A percentile compares a stretch with the other conserved stretches of the same genome.
These are phyloP conservation scores for Cercospora sesami DNA, from an alignment of 2,329 filamentous ascomycete species.

Conservation along the genomic window DNA sequence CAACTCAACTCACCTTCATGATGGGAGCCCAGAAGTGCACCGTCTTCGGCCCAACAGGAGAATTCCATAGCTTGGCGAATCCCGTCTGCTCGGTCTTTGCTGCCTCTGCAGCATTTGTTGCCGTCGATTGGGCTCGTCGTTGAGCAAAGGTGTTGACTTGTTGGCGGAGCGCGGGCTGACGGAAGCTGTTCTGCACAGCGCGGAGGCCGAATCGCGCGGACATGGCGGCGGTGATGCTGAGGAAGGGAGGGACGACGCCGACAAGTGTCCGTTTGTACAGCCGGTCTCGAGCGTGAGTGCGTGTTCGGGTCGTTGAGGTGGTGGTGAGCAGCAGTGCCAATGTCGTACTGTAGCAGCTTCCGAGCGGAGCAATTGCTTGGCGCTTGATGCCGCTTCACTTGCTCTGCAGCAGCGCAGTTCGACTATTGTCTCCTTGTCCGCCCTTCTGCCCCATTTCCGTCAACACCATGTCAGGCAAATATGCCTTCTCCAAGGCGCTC, in stretches of 20 bases:
- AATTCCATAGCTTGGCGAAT: conserved; percentile 68
- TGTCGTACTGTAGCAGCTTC: background rate
- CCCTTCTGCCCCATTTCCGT: background rate
- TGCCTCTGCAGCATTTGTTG: conserved; percentile 51
- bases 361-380: too few species aligned
- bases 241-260: background rate
- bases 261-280: background rate
- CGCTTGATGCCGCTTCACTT: background rate
- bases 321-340: conserved; percentile 5
- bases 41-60: conserved; percentile 62
- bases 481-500: conserved; percentile 82
- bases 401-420: background rate
- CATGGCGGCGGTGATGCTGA: conserved; percentile 40
- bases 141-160: conserved; percentile 49
- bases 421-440: background rate
- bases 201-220: conserved; percentile 60
- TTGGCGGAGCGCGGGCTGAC: conserved; percentile 54
- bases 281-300: background rate
- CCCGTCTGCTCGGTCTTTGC: conserved; percentile 39
- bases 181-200: conserved; percentile 55
- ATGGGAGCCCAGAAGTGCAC: conserved; percentile 99
- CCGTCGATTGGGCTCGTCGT: conserved; percentile 67
- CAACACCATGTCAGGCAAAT: conserved; percentile 79
- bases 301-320: background rate
- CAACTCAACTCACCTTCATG: conserved; percentile 66